A percentile compares a stretch with the other conserved stretches of the same genome.
Conservation (phyloP, 805 yeast species). For the Metschnikowia lunata region DNA sequence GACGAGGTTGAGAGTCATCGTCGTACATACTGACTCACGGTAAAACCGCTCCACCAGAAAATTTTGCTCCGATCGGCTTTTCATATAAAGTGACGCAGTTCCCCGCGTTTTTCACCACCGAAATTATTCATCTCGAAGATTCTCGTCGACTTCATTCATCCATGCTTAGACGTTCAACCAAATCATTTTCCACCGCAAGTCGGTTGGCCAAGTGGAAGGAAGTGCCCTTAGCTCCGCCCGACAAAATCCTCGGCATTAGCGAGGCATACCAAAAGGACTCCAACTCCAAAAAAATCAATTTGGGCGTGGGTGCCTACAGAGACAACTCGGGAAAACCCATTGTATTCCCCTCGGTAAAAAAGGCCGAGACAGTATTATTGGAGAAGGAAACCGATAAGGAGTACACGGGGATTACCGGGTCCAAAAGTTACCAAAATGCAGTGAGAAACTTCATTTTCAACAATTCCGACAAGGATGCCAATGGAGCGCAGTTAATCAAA, state of each 20-base stretch:
- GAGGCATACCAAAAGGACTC: slow-evolving; percentile 68
- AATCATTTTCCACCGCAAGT: slow-evolving; percentile 16
- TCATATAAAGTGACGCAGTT: too few relatives aligned
- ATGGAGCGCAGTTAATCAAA: slow-evolving; percentile 51
- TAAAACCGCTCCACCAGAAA: slow-evolving; percentile 4
- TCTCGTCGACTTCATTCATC: too few relatives aligned
- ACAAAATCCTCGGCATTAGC: slow-evolving; percentile 77
- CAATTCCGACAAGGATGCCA: slow-evolving; percentile 46
- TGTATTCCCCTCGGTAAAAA: slow-evolving; percentile 71
- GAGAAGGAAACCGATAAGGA: slow-evolving; percentile 64
- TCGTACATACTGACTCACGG: slow-evolving; percentile 13
- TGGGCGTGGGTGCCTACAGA: slow-evolving; percentile 93
- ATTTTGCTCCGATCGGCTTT: slow-evolving; percentile 11
- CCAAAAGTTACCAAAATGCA: slow-evolving; percentile 57
- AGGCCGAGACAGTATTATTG: slow-evolving; percentile 54
- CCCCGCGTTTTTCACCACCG: background rate
- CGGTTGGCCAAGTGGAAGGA: slow-evolving; percentile 26
- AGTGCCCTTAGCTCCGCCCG: slow-evolving; percentile 65
- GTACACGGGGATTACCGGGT: slow-evolving; percentile 83
- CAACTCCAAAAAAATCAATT: slow-evolving; percentile 52
- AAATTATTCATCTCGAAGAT: background rate
- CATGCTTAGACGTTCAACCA: slow-evolving; percentile 18
- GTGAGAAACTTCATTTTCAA: slow-evolving; percentile 73
- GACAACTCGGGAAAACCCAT: slow-evolving; percentile 85
- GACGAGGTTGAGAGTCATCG: slow-evolving; percentile 11